Conservation (phyloP, 2,329 filamentous ascomycete species). For the Lasiodiplodia theobromae region DNA sequence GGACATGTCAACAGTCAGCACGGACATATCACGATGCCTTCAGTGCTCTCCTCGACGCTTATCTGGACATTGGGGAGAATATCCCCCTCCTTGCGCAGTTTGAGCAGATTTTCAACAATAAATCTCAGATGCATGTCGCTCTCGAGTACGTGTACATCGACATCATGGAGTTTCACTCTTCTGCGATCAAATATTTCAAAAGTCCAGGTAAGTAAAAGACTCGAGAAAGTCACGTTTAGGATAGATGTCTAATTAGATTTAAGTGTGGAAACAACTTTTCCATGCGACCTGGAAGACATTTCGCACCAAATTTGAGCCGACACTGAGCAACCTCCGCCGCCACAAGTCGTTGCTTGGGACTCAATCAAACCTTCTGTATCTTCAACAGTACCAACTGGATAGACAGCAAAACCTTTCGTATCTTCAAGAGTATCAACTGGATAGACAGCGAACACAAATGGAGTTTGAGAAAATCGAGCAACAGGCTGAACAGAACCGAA, state of each 20-base stretch:
- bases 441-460: not conserved
- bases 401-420: slow-evolving; percentile 9
- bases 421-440: not conserved
- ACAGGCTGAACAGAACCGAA: slow-evolving; percentile 29
- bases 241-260: not conserved
- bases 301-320: slow-evolving; percentile 32
- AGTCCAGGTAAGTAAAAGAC: slow-evolving; percentile 33
- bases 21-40: slow-evolving; percentile 39
- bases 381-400: not conserved
- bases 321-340: slow-evolving; percentile 34
- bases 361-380: slow-evolving; percentile 31
- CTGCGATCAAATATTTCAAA: slow-evolving; percentile 42
- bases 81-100: slow-evolving; percentile 47
- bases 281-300: slow-evolving; percentile 37
- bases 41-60: slow-evolving; percentile 48
- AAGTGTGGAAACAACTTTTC: slow-evolving; percentile 41
- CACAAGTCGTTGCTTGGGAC: slow-evolving; percentile 35
- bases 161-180: slow-evolving; percentile 50
- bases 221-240: not conserved
- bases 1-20: not conserved
- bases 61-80: slow-evolving; percentile 48
- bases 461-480: not conserved
- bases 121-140: slow-evolving; percentile 40
- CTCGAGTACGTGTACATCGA: slow-evolving; percentile 48
- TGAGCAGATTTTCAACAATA: slow-evolving; percentile 39